Percentiles rank a stretch among this genome's conserved stretches.
Evolutionary conservation across 2,329 filamentous ascomycete species (phyloP).

Genomic region (Fusarium secorum): DNA sequence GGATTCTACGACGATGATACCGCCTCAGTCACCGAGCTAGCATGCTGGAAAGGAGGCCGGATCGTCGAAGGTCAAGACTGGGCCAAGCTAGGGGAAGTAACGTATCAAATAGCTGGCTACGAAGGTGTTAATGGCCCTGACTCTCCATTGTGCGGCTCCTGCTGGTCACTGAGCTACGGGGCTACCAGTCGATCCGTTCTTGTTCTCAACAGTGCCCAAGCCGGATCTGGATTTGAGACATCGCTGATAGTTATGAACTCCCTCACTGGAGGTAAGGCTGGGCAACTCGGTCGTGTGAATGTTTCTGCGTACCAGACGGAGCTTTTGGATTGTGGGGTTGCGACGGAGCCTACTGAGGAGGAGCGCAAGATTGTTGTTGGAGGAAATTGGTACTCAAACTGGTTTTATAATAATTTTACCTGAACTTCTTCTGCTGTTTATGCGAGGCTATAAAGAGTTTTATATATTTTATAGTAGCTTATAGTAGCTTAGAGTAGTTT

Average conservation of each 20-base stretch:
- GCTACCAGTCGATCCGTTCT: background rate
- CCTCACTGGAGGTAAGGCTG: background rate
- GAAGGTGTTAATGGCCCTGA: background rate
- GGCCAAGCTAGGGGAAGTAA: background rate
- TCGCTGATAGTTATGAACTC: background rate
- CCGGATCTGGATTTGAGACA: background rate
- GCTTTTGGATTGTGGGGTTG: background rate
- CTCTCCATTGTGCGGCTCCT: background rate
- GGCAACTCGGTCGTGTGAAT: background rate
- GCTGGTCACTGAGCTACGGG: background rate
- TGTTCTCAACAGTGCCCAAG: background rate
- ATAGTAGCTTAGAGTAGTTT: background rate
- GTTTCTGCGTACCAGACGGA: background rate
- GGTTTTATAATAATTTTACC: background rate
- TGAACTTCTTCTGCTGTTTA: background rate
- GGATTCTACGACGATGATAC: background rate
- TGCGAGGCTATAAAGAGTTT: background rate
- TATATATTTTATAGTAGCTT: accelerated
- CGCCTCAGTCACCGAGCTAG: background rate
- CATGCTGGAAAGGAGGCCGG: background rate
- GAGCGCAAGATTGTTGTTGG: background rate
- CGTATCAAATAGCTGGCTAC: background rate
- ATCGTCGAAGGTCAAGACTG: background rate
- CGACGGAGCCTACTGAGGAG: background rate
- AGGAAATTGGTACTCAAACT: background rate